phyloP scores from a whole-genome alignment of 345 rosid species.

The Abelmoschus esculentus region DNA sequence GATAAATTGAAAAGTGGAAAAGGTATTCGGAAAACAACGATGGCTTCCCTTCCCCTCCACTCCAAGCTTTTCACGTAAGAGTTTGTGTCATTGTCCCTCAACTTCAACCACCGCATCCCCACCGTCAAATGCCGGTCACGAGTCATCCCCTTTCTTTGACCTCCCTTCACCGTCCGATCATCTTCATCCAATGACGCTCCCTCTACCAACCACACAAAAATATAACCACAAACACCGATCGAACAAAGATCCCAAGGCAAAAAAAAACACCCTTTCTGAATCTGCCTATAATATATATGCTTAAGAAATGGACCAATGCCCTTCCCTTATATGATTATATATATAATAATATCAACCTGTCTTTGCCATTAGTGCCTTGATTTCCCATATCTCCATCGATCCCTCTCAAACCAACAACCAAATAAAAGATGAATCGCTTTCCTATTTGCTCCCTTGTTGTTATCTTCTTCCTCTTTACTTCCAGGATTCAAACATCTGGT shows the following conservation, averaged over 20 bases:
- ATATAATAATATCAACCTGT: neutral
- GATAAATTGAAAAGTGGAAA: neutral
- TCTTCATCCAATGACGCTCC: neutral
- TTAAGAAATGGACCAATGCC: neutral
- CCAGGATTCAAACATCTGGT: neutral
- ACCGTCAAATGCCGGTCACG: neutral
- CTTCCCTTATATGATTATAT: neutral
- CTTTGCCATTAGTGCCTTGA: neutral
- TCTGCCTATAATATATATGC: neutral
- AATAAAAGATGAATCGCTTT: slow-evolving; percentile 3
- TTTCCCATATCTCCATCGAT: neutral
- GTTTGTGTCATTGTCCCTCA: neutral
- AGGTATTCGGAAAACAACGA: neutral
- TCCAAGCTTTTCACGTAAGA: slow-evolving; percentile 1
- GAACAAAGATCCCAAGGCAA: too few species aligned
- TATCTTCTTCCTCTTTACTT: neutral
- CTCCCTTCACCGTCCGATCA: neutral
- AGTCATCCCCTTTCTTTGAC: neutral
- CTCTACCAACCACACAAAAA: neutral
- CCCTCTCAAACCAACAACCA: neutral
- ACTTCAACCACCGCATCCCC: slow-evolving; percentile 5
- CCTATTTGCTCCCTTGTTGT: neutral
- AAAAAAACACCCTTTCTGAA: too few species aligned
- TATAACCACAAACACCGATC: neutral
- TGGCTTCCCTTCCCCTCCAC: neutral